These are phyloP conservation scores for Chloris gayana DNA, from an alignment of 176 grass and related monocot genomes.

Conservation along the genomic window DNA sequence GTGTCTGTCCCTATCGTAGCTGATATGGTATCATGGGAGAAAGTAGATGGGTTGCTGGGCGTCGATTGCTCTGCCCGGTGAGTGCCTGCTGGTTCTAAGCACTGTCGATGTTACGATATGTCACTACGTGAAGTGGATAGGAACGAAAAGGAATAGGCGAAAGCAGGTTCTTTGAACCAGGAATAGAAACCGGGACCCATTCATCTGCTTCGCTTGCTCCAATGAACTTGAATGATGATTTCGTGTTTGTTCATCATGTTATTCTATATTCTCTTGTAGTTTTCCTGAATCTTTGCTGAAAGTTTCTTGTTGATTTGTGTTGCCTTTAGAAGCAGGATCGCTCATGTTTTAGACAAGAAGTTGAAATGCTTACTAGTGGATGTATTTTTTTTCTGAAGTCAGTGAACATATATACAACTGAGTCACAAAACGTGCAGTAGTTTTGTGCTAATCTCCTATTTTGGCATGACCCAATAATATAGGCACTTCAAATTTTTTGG, in stretches of 20 bases:
- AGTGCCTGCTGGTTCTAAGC: background rate
- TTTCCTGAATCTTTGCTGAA: background rate
- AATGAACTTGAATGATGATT: background rate
- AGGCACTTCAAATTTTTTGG: background rate
- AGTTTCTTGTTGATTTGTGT: background rate
- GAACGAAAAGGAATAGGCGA: background rate
- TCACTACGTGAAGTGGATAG: slow-evolving; percentile 1
- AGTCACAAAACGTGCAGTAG: too few relatives aligned
- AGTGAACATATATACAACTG: background rate
- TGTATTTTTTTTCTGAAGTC: background rate
- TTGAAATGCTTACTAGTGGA: background rate
- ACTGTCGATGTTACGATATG: slow-evolving; percentile 19
- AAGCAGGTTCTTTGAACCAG: background rate
- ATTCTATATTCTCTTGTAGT: background rate
- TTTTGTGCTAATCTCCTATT: too few relatives aligned
- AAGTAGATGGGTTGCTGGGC: slow-evolving; percentile 1
- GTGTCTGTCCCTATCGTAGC: slow-evolving; percentile 8
- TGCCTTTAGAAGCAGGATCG: background rate
- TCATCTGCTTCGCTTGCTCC: background rate
- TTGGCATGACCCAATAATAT: slow-evolving; percentile 1
- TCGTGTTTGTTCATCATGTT: background rate
- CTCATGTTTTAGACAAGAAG: background rate
- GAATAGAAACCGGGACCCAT: background rate
- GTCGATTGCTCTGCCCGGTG: background rate
- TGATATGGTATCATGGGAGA: background rate